Evolutionary conservation across 2,329 filamentous ascomycete genomes (phyloP).

Genomic region (Ophiostoma angusticollis): DNA sequence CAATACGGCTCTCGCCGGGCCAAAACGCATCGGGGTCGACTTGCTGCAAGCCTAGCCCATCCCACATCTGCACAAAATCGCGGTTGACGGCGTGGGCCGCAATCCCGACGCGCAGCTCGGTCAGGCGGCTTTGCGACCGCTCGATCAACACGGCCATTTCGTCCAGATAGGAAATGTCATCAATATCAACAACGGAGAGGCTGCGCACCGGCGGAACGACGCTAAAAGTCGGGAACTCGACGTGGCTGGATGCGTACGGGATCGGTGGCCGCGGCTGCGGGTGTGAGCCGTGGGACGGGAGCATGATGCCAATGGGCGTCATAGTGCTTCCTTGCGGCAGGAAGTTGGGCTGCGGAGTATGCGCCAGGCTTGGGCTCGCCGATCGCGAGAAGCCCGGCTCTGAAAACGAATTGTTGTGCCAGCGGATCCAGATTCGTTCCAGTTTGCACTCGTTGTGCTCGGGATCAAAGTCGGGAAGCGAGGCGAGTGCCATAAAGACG

Average conservation of each 20-base stretch:
- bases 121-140: constrained; percentile 50
- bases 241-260: constrained; percentile 40
- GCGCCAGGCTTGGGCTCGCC: constrained; percentile 17
- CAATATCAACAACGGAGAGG: constrained; percentile 66
- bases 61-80: constrained; percentile 50
- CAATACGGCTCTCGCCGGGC: constrained; percentile 44
- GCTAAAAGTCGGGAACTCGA: constrained; percentile 71
- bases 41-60: constrained; percentile 48
- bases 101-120: constrained; percentile 63
- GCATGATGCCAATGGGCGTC: constrained; percentile 29
- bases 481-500: constrained; percentile 67
- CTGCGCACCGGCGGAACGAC: constrained; percentile 63
- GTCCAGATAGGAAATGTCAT: constrained; percentile 70
- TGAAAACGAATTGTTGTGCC: constrained; percentile 59
- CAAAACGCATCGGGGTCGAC: constrained; percentile 45
- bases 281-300: constrained; percentile 19
- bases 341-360: constrained; percentile 12
- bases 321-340: constrained; percentile 25
- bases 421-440: constrained; percentile 66
- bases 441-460: constrained; percentile 50
- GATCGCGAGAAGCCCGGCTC: constrained; percentile 21
- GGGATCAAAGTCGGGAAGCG: constrained; percentile 48
- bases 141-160: constrained; percentile 70
- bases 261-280: constrained; percentile 26
- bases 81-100: constrained; percentile 33